phyloP scores from a whole-genome alignment of 176 grass and related monocot species.

The Oryza rufipogon region DNA sequence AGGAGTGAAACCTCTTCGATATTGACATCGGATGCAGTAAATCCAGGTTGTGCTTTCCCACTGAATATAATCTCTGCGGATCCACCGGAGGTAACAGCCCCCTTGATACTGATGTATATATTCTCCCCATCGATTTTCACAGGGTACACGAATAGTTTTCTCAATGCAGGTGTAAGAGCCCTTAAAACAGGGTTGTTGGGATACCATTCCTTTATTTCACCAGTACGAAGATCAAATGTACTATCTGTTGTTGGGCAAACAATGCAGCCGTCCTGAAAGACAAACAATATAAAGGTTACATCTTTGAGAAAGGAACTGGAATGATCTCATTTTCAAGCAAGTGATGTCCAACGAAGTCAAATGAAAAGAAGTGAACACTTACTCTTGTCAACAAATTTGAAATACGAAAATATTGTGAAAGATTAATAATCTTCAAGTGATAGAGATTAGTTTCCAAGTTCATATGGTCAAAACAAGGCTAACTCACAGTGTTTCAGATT shows the following conservation, averaged over 20 bases:
- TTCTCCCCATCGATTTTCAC: constrained; percentile 74
- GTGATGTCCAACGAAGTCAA: neutral
- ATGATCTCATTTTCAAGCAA: neutral
- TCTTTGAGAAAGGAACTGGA: neutral
- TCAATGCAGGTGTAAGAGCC: constrained; percentile 80
- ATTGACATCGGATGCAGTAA: constrained; percentile 93
- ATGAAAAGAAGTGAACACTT: neutral
- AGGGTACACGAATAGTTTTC: constrained; percentile 79
- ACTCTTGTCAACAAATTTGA: neutral
- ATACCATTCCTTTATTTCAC: constrained; percentile 96
- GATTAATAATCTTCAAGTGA: neutral
- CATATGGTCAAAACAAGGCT: neutral
- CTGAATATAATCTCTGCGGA: constrained; percentile 96
- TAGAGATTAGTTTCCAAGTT: neutral
- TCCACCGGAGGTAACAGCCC: constrained; percentile 30
- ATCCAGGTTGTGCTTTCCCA: constrained; percentile 84
- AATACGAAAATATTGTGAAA: neutral
- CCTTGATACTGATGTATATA: constrained; percentile 84
- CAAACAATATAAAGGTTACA: constrained; percentile 10
- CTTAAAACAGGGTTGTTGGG: constrained; percentile 91
- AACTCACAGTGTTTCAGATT: neutral
- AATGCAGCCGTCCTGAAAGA: constrained; percentile 87
- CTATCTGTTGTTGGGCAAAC: constrained; percentile 96
- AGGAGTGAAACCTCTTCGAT: constrained; percentile 72
- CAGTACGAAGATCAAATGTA: constrained; percentile 87